Evolutionary conservation across 2,329 filamentous ascomycete species (phyloP), one percentile per base, ranked within the genome.

Genomic region (Sclerotinia nivalis): DNA sequence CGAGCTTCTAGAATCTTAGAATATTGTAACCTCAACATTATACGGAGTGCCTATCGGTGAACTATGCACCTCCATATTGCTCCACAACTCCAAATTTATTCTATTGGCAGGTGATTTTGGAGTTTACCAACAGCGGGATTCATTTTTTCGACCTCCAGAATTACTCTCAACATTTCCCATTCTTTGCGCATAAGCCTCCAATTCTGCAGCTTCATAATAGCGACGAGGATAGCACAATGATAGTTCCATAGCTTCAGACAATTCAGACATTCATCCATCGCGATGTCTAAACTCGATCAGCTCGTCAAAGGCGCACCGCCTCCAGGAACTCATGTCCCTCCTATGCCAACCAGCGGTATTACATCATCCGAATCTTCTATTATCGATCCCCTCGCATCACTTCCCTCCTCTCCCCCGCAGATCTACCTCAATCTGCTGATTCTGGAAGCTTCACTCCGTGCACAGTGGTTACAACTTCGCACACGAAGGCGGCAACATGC

Each of bases 351-450:
- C 73, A 82, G 82, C 71, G 78, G 82, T 58, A 79, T 82, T 73
- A 72, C 79, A 77, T 25, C 56, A 20, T 59, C 75, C 47, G 74
- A 78, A 71, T 68, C 78, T 37, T 73, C 77, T 6, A 60, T 66
- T 75, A 70, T 74, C 75, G 78, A 79, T 68, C 77, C 78, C 7
- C 66, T 78, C 47, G 77, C 77, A 28, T 75, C 76, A 34, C 75
- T 79, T 8, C 78, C 79, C 34, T 75, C 82, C 68, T 73, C 82
- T 71, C 78, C 76, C 66, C 78, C 72, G 22, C 76, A 77, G 84
- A 97, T 99, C 78, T 99, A 99, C 82, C 89, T 99, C 77, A 99
- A 99, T 81, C 90, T 99, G 34, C 87, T 99, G 71, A 96, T 99
- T 76, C 92, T 99, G 80, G 96, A 99, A 80, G 93, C 93, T 62